phyloP scores from a whole-genome alignment of 1,284 basidiomycete genomes.

The Dichomitus squalens region DNA sequence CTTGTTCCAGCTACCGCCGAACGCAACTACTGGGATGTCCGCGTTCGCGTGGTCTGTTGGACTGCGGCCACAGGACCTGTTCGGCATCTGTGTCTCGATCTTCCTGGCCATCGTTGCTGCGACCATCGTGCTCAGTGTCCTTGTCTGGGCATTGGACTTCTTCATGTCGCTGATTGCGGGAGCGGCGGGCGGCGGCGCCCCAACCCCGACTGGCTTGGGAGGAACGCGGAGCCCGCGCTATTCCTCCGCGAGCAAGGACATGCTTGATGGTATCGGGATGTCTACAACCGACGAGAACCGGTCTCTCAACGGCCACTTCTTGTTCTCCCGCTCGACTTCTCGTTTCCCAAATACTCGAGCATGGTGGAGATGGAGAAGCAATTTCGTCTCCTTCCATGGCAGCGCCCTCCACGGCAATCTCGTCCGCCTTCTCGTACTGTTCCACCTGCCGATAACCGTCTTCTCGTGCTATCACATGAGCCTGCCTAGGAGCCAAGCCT shows the following conservation, averaged over 20 bases:
- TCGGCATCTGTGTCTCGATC: slow-evolving; percentile 79
- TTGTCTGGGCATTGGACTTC: slow-evolving; percentile 76
- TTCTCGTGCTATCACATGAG: slow-evolving; percentile 90
- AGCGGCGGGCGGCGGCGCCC: slow-evolving; percentile 30
- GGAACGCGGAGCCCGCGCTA: slow-evolving; percentile 56
- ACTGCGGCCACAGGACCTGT: slow-evolving; percentile 81
- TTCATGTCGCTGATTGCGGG: slow-evolving; percentile 44
- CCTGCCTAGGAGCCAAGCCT: slow-evolving; percentile 51
- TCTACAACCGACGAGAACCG: slow-evolving; percentile 53
- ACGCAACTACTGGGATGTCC: slow-evolving; percentile 69
- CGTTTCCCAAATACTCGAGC: slow-evolving; percentile 29
- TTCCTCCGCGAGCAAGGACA: slow-evolving; percentile 55
- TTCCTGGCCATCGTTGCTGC: slow-evolving; percentile 82
- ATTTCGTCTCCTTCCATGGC: slow-evolving; percentile 75
- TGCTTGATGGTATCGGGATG: slow-evolving; percentile 41
- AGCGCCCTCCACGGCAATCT: slow-evolving; percentile 87
- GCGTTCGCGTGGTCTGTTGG: slow-evolving; percentile 83
- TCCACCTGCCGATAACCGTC: slow-evolving; percentile 92
- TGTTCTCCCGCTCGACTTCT: slow-evolving; percentile 35
- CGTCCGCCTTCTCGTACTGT: slow-evolving; percentile 85
- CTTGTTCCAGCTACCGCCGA: slow-evolving; percentile 70
- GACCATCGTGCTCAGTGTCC: slow-evolving; percentile 66
- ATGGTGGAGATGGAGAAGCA: slow-evolving; percentile 64
- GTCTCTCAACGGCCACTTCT: slow-evolving; percentile 49
- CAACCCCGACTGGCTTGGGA: slow-evolving; percentile 32